Evolutionary conservation across 371 early-diverging fungal genomes (phyloP).

Genomic region (Mortierella sp.): DNA sequence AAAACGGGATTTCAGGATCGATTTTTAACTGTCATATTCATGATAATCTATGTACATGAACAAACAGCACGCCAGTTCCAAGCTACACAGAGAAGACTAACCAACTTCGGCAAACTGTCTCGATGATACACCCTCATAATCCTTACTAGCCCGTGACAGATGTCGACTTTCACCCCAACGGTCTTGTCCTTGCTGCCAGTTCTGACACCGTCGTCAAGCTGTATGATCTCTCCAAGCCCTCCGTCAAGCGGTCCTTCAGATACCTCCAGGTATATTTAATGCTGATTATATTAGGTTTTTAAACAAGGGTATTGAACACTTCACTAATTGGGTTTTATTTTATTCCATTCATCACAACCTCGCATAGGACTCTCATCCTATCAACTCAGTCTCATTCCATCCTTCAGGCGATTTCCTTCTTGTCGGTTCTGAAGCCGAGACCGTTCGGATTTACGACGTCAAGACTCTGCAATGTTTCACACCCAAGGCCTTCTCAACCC

Average conservation of each 20-base stretch:
- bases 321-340: too few relatives aligned
- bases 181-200: slow-evolving; percentile 87
- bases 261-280: slow-evolving; percentile 73
- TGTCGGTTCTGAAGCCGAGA: slow-evolving; percentile 78
- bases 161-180: slow-evolving; percentile 93
- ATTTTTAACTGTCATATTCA: too few relatives aligned
- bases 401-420: slow-evolving; percentile 49
- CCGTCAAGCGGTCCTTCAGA: slow-evolving; percentile 85
- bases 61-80: too few relatives aligned
- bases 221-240: slow-evolving; percentile 86
- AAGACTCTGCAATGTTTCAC: slow-evolving; percentile 84
- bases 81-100: neutral
- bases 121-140: too few relatives aligned
- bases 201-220: slow-evolving; percentile 91
- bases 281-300: neutral
- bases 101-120: neutral
- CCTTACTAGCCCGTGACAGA: slow-evolving; percentile 77
- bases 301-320: too few relatives aligned
- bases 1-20: neutral
- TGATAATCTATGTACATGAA: too few relatives aligned
- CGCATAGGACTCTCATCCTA: slow-evolving; percentile 40
- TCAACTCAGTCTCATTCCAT: slow-evolving; percentile 47
- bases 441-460: slow-evolving; percentile 88
- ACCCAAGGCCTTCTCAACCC: slow-evolving; percentile 50
- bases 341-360: neutral